Evolutionary conservation across 805 yeast genomes (phyloP).

Genomic region (Wickerhamomyces xylosicus): DNA sequence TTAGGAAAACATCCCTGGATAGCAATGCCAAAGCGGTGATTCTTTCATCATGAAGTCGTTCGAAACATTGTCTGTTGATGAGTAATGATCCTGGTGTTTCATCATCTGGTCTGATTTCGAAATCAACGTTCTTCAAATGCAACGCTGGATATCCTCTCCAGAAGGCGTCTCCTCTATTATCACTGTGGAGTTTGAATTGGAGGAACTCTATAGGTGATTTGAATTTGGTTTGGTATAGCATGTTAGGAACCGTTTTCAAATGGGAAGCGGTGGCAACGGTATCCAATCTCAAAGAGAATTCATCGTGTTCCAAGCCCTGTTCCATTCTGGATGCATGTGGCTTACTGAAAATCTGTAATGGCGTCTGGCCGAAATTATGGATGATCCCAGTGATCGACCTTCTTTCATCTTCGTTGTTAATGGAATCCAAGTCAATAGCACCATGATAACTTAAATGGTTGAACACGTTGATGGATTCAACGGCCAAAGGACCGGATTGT

Average conservation of each 20-base stretch:
- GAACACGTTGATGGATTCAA: constrained; percentile 62
- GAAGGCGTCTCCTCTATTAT: constrained; percentile 20
- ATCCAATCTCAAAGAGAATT: constrained; percentile 23
- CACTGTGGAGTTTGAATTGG: constrained; percentile 31
- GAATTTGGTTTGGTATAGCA: constrained; percentile 33
- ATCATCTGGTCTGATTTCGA: constrained; percentile 16
- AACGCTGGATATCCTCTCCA: constrained; percentile 43
- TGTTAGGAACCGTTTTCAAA: constrained; percentile 23
- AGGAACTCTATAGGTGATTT: constrained; percentile 31
- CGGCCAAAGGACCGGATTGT: constrained; percentile 66
- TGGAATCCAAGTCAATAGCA: constrained; percentile 64
- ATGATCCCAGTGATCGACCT: constrained; percentile 75
- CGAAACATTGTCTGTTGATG: constrained; percentile 18
- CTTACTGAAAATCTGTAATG: constrained; percentile 54
- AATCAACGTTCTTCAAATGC: constrained; percentile 16
- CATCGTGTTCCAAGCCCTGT: neutral
- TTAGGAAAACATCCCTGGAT: constrained; percentile 19
- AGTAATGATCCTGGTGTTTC: constrained; percentile 11
- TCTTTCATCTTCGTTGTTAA: constrained; percentile 64
- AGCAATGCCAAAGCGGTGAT: constrained; percentile 20
- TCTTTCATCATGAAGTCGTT: constrained; percentile 21
- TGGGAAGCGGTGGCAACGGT: constrained; percentile 15
- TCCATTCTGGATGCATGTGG: constrained; percentile 51
- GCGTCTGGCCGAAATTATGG: constrained; percentile 90
- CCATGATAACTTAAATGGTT: constrained; percentile 82